phyloP scores from a whole-genome alignment of 1,139 yeast species.

The Protomyces inundatus region DNA sequence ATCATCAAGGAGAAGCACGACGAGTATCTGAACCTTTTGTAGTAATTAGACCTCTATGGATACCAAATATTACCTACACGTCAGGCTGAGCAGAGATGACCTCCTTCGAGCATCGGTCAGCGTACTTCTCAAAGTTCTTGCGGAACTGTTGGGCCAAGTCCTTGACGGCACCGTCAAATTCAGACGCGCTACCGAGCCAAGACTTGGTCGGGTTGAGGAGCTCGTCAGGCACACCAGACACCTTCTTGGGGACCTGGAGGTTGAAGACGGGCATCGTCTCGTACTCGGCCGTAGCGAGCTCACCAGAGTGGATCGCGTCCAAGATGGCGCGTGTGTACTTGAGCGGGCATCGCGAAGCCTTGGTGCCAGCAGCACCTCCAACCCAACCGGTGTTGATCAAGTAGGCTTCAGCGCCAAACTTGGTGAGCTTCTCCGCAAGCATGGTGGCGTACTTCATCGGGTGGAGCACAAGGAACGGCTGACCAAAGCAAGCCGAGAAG shows the following conservation, averaged over 20 bases:
- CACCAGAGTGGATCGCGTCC: slow-evolving; percentile 92
- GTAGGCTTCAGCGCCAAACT: slow-evolving; percentile 92
- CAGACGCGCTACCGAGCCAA: slow-evolving; percentile 69
- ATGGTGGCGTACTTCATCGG: slow-evolving; percentile 98
- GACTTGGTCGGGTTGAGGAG: slow-evolving; percentile 81
- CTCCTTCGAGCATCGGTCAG: slow-evolving; percentile 75
- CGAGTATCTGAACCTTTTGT: slow-evolving; percentile 1
- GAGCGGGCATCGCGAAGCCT: slow-evolving; percentile 92
- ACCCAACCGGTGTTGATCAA: slow-evolving; percentile 98
- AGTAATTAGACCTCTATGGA: background rate
- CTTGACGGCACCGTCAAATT: slow-evolving; percentile 61
- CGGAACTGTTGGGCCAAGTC: slow-evolving; percentile 71
- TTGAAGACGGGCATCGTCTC: slow-evolving; percentile 85
- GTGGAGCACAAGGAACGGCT: slow-evolving; percentile 96
- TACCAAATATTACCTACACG: slow-evolving; percentile 26
- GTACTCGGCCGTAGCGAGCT: slow-evolving; percentile 69
- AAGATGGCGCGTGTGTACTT: slow-evolving; percentile 96
- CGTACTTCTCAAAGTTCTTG: slow-evolving; percentile 81
- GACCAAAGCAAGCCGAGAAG: slow-evolving; percentile 98
- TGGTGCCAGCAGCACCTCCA: slow-evolving; percentile 74
- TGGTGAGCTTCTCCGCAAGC: slow-evolving; percentile 84
- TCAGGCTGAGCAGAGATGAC: slow-evolving; percentile 90
- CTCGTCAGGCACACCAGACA: slow-evolving; percentile 77
- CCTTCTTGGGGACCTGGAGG: slow-evolving; percentile 75
- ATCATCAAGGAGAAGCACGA: slow-evolving; percentile 23